A percentile compares a stretch with the other conserved stretches of the same genome.
phyloP scores from a whole-genome alignment of 1,284 basidiomycete species.

The Moniliella sp. region DNA sequence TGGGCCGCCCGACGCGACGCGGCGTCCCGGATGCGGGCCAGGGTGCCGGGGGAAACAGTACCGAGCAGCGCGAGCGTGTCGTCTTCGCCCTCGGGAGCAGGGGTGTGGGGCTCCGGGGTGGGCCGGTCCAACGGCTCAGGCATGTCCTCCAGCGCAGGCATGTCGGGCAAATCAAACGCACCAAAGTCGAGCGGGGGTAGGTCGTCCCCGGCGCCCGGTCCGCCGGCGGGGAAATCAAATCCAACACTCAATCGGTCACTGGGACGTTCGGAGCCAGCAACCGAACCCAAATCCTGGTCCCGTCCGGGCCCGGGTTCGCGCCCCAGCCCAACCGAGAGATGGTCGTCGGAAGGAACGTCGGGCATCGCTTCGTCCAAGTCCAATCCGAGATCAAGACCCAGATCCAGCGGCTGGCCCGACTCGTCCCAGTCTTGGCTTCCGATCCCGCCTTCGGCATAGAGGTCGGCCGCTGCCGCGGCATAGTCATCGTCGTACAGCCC shows the following conservation, averaged over 20 bases:
- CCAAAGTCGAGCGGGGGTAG: slow-evolving; percentile 35
- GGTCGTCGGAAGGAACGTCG: slow-evolving; percentile 10
- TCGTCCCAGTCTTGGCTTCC: slow-evolving; percentile 2
- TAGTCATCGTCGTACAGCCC: slow-evolving; percentile 12
- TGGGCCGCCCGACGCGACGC: slow-evolving; percentile 15
- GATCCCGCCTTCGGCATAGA: slow-evolving; percentile 3
- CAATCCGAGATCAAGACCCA: slow-evolving; percentile 35
- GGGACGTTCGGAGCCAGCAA: no score
- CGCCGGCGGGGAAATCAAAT: no score
- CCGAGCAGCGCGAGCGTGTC: slow-evolving; percentile 8
- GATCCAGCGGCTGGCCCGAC: slow-evolving; percentile 29
- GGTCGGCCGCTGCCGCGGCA: slow-evolving; percentile 2
- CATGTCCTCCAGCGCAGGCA: no score
- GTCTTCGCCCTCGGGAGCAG: not conserved
- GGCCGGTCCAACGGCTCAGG: no score
- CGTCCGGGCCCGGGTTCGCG: no score
- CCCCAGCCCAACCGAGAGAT: slow-evolving; percentile 21
- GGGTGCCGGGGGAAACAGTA: slow-evolving; percentile 41
- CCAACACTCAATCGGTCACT: no score
- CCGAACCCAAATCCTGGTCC: no score
- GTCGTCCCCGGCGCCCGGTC: slow-evolving; percentile 44
- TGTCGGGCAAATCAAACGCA: no score
- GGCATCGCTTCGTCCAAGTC: no score
- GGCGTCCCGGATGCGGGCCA: slow-evolving; percentile 30
- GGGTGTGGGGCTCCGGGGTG: no score